Percentiles rank a stretch among this genome's conserved stretches.
These are phyloP conservation scores for Scutellaria baicalensis DNA, from an alignment of 257 asterid genomes.

Conservation along the genomic window DNA sequence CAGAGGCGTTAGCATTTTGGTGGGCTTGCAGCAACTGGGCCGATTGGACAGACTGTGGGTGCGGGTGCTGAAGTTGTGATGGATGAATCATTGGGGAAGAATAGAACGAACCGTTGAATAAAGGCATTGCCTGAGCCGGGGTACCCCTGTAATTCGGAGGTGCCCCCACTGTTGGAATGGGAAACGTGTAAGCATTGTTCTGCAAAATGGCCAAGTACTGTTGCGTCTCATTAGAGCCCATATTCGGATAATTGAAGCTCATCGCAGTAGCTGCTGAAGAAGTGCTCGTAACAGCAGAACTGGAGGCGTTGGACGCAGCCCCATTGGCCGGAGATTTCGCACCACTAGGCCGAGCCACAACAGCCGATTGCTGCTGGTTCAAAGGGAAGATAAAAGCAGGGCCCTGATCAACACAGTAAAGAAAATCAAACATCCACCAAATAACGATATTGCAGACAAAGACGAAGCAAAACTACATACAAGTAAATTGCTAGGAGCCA, in stretches of 20 bases:
- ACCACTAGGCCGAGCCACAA: constrained; percentile 47
- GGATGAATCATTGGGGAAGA: constrained; percentile 84
- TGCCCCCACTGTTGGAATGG: constrained; percentile 65
- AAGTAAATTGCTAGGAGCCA: constrained; percentile 60
- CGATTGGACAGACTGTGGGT: constrained; percentile 26
- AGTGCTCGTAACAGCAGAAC: constrained; percentile 25
- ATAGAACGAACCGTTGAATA: constrained; percentile 81
- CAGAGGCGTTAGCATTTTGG: constrained; percentile 42
- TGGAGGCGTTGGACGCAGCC: constrained; percentile 24
- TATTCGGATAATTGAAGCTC: constrained; percentile 81
- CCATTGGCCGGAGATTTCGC: constrained; percentile 22
- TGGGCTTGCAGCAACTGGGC: constrained; percentile 49
- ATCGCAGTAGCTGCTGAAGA: constrained; percentile 43
- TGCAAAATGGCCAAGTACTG: constrained; percentile 84
- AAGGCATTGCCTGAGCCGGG: constrained; percentile 71
- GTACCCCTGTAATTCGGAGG: constrained; percentile 71
- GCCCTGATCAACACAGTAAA: constrained; percentile 39
- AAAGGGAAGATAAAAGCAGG: constrained; percentile 86
- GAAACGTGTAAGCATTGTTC: constrained; percentile 70
- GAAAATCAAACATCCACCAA: background rate
- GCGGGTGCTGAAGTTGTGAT: constrained; percentile 56
- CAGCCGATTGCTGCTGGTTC: constrained; percentile 71
- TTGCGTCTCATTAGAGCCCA: constrained; percentile 54
- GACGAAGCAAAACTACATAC: constrained; percentile 23
- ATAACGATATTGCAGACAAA: background rate